Evolutionary conservation across 2,329 filamentous ascomycete species (phyloP).

Genomic region (Fusarium odoratissimum): DNA sequence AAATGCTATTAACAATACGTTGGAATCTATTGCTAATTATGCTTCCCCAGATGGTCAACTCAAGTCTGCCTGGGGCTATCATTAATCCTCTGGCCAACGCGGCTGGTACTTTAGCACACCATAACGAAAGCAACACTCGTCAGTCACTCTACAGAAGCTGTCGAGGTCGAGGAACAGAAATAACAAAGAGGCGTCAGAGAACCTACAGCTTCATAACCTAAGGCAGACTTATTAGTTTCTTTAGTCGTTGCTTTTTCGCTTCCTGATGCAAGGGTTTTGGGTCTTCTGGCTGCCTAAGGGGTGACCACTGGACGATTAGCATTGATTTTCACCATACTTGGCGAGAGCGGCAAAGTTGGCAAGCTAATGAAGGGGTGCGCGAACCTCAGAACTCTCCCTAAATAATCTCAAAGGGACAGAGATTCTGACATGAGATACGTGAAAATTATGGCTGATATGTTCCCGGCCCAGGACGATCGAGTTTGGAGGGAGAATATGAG

Average conservation of each 20-base stretch:
- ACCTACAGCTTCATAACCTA: too few species aligned
- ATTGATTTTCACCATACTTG: neutral
- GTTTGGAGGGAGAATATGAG: neutral
- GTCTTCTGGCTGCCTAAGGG: neutral
- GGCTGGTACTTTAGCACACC: neutral
- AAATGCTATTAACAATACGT: neutral
- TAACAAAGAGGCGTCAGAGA: neutral
- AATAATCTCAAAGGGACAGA: neutral
- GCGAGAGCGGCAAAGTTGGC: neutral
- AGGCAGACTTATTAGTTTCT: too few species aligned
- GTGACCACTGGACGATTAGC: neutral
- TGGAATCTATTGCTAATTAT: neutral
- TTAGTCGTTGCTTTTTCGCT: neutral
- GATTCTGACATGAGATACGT: neutral
- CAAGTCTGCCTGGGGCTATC: neutral
- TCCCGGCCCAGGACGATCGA: neutral
- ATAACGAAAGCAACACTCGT: neutral
- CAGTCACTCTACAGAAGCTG: neutral
- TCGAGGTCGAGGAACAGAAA: neutral
- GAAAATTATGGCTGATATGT: neutral
- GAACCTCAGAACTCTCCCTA: neutral
- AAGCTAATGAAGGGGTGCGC: neutral
- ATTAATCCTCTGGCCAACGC: neutral
- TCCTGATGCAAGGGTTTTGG: neutral
- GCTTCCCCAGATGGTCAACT: neutral